Percentiles rank a stretch among this genome's conserved stretches.
Evolutionary conservation across 306 rosid species (phyloP).

Genomic region (Quercus dentata): DNA sequence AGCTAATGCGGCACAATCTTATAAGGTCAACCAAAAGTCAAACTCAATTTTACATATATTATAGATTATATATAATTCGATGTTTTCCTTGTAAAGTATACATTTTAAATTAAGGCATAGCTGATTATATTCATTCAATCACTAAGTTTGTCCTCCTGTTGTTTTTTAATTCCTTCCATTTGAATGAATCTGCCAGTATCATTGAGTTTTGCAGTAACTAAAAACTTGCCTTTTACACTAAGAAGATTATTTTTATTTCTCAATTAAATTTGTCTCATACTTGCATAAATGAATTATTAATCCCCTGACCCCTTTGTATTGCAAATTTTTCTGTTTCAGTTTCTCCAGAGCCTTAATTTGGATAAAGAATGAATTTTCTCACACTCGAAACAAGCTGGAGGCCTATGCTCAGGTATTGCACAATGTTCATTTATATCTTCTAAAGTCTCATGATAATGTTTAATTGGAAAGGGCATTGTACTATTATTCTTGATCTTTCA

Average conservation of each 20-base stretch:
- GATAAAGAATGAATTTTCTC: constrained; percentile 35
- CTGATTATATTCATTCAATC: not conserved
- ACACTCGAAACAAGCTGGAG: constrained; percentile 42
- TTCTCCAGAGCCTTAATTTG: constrained; percentile 27
- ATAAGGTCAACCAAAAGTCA: no score
- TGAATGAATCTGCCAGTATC: not conserved
- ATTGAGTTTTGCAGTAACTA: not conserved
- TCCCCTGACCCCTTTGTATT: not conserved
- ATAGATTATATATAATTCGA: no score
- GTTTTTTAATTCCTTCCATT: not conserved
- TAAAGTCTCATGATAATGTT: not conserved
- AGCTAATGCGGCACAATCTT: no score
- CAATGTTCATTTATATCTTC: not conserved
- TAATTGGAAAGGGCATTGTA: constrained; percentile 2
- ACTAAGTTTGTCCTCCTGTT: no score
- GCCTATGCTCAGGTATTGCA: constrained; percentile 37
- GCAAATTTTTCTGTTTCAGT: constrained; percentile 30
- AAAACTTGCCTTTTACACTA: not conserved
- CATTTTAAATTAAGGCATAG: not conserved
- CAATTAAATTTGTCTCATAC: constrained; percentile 2
- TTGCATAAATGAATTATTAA: not conserved
- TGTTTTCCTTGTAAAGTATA: not conserved
- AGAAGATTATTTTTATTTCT: not conserved
- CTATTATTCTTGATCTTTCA: not conserved
- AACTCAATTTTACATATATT: no score